Evolutionary conservation across 768 basidiomycete species (phyloP).

Genomic region (Calocera viscosa): DNA sequence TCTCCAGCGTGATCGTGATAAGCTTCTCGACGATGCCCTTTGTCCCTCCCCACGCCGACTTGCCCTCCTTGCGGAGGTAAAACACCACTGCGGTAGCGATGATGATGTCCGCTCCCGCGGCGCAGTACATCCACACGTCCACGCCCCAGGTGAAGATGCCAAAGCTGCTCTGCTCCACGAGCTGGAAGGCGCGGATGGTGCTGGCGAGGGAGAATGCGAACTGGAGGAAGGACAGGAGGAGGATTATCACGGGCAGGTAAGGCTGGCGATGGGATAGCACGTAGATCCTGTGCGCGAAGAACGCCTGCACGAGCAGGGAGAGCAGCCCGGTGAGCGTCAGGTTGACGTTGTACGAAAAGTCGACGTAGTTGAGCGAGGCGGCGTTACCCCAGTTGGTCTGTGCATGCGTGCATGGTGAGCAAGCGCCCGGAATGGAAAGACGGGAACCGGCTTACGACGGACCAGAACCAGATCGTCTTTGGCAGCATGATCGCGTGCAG

Average conservation of each 20-base stretch:
- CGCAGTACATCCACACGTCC: not conserved
- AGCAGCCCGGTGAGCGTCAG: slow-evolving; percentile 1
- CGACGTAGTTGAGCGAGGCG: slow-evolving; percentile 6
- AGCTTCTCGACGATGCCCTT: slow-evolving; percentile 5
- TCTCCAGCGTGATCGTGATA: not conserved
- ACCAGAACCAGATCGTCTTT: not conserved
- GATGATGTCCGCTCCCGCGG: slow-evolving; percentile 5
- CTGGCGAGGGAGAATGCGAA: slow-evolving; percentile 2
- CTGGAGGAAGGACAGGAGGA: not conserved
- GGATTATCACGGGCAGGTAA: not conserved
- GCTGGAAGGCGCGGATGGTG: not conserved
- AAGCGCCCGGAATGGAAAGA: not conserved
- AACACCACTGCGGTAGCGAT: not conserved
- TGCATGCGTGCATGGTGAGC: not conserved
- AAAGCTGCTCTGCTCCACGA: slow-evolving; percentile 5
- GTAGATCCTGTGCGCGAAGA: slow-evolving; percentile 3
- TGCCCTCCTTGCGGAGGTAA: not conserved
- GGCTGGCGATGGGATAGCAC: not conserved
- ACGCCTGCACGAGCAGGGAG: not conserved
- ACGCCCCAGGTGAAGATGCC: slow-evolving; percentile 5
- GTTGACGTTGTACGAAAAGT: slow-evolving; percentile 7
- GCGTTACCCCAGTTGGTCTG: slow-evolving; percentile 1
- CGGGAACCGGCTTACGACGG: not conserved
- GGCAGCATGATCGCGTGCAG: slow-evolving; percentile 2
- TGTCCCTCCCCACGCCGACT: not conserved